Conservation (phyloP, 208 protist species). For the Trypanosomatidae sp. region DNA sequence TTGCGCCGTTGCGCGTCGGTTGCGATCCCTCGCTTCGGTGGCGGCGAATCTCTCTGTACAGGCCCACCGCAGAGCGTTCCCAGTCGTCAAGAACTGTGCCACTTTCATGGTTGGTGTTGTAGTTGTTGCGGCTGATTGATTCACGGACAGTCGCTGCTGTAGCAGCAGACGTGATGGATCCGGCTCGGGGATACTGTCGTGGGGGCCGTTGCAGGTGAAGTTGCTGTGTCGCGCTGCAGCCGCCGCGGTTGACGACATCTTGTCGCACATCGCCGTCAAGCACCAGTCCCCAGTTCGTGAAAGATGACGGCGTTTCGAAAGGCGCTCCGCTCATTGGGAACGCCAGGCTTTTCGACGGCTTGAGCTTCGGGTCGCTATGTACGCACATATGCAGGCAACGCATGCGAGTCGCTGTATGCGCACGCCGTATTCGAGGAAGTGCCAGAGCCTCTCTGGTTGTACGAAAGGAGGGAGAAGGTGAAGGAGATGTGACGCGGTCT, state of each 20-base stretch:
- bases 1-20: not conserved
- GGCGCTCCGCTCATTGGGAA: not conserved
- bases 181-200: not conserved
- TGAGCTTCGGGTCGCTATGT: not conserved
- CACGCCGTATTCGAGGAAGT: not conserved
- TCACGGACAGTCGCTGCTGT: not conserved
- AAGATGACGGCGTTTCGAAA: not conserved
- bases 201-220: not conserved
- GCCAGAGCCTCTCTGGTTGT: not conserved
- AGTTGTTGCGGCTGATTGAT: not conserved
- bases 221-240: not conserved
- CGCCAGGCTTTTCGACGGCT: not conserved
- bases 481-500: not conserved
- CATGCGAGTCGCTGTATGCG: not conserved
- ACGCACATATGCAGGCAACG: not conserved
- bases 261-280: constrained; percentile 10
- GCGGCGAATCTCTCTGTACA: constrained; percentile 14
- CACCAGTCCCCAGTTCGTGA: constrained; percentile 7
- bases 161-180: not conserved
- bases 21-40: constrained; percentile 3
- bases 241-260: not conserved
- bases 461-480: not conserved
- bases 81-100: constrained; percentile 5
- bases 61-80: constrained; percentile 7
- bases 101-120: not conserved